Evolutionary conservation across 192 early-diverging fungal species (phyloP), one percentile per base, ranked within the genome.

Genomic region (Umbelopsis ramanniana): DNA sequence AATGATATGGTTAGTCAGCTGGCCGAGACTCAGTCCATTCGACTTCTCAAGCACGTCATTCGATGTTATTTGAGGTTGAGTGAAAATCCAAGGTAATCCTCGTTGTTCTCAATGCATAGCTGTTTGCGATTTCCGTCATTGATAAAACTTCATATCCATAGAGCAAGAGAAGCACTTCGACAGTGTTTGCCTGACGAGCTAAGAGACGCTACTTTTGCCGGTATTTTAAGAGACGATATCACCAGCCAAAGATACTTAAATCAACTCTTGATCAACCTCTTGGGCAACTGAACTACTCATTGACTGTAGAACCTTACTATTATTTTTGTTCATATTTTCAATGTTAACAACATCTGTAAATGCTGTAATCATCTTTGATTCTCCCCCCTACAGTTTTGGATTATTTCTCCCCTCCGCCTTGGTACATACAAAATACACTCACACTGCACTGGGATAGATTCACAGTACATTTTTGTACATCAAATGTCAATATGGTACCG

Each of bases 1-100:
- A 89, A 91, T 76, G 95, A 95, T 76, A 95, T 99, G 89, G 93
- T 98, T 29, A 88, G 81, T 66, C 96, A 97, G 77, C 87, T 99
- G 48, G 92, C 94, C 9, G 92, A 94, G 6, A 87, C 91, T 35
- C 90, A 92, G 47, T 92, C 93, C 4, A 88, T 94, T n/a, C 83
- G 96, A 22, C 80, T 98, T 47, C 84, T 98, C 68, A 99, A 99
- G 78, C 95, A 96, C 77, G 95, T 98, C 43, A 88, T 96, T 70
- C 86, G 95, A 47, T 98, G 96, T 68, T 95, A 97, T 75, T 81
- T 97, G 70, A 87, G 97, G 15, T 83, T 99, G 72, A 92, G 93
- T 0, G 97, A 99, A 70, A 96, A 99, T 77, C 90, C 93, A 67
- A 82, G 81, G 81, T 82, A 47, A 67, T 19, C 4, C 1, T 50